Evolutionary conservation across 75 land plant species (phyloP).

Genomic region (Selaginella tamariscina): DNA sequence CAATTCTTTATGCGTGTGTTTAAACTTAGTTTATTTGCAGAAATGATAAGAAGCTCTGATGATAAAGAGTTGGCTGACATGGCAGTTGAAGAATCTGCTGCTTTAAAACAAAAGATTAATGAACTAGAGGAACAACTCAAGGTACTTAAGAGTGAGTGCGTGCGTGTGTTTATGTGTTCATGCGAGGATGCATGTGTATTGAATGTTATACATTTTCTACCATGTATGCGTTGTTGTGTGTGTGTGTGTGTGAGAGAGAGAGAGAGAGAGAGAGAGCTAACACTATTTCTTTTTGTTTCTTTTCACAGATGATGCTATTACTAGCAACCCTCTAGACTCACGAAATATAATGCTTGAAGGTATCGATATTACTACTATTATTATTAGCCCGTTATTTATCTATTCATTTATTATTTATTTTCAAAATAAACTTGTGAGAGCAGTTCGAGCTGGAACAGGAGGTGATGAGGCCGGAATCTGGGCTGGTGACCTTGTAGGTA

Average conservation of each 20-base stretch:
- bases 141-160: constrained; percentile 42
- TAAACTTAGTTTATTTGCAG: too few relatives aligned
- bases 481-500: constrained; percentile 99
- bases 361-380: too few relatives aligned
- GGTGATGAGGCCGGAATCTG: constrained; percentile 99
- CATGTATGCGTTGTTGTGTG: neutral
- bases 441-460: constrained; percentile 98
- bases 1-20: too few relatives aligned
- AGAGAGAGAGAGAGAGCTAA: too few relatives aligned
- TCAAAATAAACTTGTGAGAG: too few relatives aligned
- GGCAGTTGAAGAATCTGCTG: constrained; percentile 56
- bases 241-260: neutral
- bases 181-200: too few relatives aligned
- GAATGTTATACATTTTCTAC: too few relatives aligned
- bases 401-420: too few relatives aligned
- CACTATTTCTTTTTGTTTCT: too few relatives aligned
- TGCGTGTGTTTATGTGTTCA: too few relatives aligned
- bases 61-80: constrained; percentile 87
- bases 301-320: constrained; percentile 53
- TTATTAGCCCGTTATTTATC: too few relatives aligned
- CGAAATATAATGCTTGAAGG: constrained; percentile 98
- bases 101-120: constrained; percentile 35
- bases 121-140: constrained; percentile 72
- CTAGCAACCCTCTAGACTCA: constrained; percentile 85
- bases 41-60: constrained; percentile 15